phyloP scores from a whole-genome alignment of 108 stramenopile species.

The Nitzschia putrida region DNA sequence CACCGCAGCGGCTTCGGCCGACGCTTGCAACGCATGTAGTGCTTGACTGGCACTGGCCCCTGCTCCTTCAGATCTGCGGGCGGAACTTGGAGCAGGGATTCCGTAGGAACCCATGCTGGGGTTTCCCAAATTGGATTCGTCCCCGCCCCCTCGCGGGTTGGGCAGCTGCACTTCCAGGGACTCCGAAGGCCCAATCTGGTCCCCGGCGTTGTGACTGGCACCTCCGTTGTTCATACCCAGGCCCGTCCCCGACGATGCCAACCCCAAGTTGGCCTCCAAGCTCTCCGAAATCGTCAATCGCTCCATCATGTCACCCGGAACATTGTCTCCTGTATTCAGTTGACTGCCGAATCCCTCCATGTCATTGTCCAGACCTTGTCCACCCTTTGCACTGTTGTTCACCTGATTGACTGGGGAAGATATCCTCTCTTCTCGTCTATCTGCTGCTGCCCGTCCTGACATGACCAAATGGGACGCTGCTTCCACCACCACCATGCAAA shows the following conservation, averaged over 20 bases:
- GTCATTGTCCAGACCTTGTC: conserved; percentile 3
- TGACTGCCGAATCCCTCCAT: conserved; percentile 12
- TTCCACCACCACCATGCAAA: too few relatives aligned
- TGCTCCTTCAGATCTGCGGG: conserved; percentile 10
- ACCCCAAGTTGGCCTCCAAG: not conserved
- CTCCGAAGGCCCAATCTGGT: conserved; percentile 27
- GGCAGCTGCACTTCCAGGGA: conserved; percentile 34
- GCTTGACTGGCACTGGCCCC: conserved; percentile 43
- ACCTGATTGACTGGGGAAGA: not conserved
- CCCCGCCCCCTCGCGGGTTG: not conserved
- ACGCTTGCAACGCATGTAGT: conserved; percentile 29
- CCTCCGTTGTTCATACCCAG: not conserved
- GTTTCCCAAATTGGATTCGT: not conserved
- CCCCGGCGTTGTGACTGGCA: not conserved
- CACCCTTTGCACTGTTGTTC: not conserved
- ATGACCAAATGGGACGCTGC: not conserved
- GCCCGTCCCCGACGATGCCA: not conserved
- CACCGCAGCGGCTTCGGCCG: not conserved
- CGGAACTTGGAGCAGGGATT: conserved; percentile 5
- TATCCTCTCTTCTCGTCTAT: not conserved
- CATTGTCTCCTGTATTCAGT: conserved; percentile 15
- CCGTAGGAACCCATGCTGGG: conserved; percentile 9
- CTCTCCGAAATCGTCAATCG: conserved; percentile 10
- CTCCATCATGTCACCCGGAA: conserved; percentile 38
- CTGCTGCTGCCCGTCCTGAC: conserved; percentile 2